phyloP scores from a whole-genome alignment of 495 filamentous ascomycete genomes.

The Aspergillus ostianus region DNA sequence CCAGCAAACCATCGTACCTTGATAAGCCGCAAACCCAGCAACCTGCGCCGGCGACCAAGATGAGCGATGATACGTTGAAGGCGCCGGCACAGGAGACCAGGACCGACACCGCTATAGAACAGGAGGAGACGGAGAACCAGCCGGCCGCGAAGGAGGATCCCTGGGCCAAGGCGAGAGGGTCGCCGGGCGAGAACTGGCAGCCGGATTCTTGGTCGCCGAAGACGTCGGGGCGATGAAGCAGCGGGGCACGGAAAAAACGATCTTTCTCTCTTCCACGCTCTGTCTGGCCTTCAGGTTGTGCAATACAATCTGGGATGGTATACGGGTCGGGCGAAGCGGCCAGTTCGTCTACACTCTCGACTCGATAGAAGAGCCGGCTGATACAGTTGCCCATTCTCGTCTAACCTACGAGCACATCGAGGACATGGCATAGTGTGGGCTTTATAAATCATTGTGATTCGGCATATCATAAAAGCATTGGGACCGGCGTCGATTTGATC shows the following conservation, averaged over 20 bases:
- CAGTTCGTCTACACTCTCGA: no score
- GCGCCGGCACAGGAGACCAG: conserved; percentile 22
- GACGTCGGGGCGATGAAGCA: conserved; percentile 29
- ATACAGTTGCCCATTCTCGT: no score
- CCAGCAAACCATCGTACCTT: conserved; percentile 64
- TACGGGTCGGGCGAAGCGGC: no score
- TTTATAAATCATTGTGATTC: no score
- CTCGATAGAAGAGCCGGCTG: no score
- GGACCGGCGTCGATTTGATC: background rate
- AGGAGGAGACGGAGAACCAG: conserved; percentile 18
- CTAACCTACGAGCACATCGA: no score
- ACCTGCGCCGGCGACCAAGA: conserved; percentile 36
- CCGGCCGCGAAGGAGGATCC: conserved; percentile 52
- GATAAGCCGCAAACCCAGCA: conserved; percentile 53
- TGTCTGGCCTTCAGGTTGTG: no score
- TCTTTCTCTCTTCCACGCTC: no score
- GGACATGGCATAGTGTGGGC: no score
- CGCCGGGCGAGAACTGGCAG: conserved; percentile 73
- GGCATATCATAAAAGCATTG: background rate
- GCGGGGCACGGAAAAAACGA: background rate
- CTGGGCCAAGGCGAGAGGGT: conserved; percentile 55
- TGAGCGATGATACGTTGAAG: conserved; percentile 32
- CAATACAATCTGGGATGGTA: no score
- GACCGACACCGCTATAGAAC: conserved; percentile 9
- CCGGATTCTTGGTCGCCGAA: conserved; percentile 68